Conservation (phyloP, 345 rosid species). For the Ceriops decandra region DNA sequence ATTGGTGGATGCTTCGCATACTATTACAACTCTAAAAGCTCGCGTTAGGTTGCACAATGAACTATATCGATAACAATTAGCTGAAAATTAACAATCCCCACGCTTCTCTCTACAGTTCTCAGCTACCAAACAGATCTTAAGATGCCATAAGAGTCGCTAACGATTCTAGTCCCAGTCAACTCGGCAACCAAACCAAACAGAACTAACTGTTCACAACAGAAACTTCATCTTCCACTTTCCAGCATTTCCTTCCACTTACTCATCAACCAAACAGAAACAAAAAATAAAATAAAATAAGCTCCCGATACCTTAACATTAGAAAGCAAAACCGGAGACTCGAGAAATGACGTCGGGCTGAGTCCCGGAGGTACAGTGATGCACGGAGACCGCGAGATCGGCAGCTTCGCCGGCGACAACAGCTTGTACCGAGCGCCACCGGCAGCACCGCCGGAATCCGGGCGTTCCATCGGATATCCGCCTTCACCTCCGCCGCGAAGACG, state of each 20-base stretch:
- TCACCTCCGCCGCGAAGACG: conserved; percentile 2
- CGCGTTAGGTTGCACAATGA: not conserved
- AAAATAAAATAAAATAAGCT: not conserved
- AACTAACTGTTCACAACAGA: not conserved
- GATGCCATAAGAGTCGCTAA: not conserved
- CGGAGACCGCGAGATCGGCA: conserved; percentile 89
- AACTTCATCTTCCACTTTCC: not conserved
- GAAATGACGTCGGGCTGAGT: conserved; percentile 83
- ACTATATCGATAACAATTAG: not conserved
- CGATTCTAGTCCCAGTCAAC: conserved; percentile 19
- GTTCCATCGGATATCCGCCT: not conserved
- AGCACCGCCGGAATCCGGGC: conserved; percentile 11
- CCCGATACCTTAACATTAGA: conserved; percentile 72
- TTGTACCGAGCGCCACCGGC: conserved; percentile 69
- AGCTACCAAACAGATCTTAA: conserved; percentile 28
- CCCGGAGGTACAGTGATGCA: conserved; percentile 81
- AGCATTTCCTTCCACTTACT: not conserved
- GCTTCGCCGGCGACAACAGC: conserved; percentile 98
- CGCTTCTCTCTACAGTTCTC: conserved; percentile 8
- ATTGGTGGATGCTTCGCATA: conserved; percentile 9
- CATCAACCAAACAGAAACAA: conserved; percentile 14
- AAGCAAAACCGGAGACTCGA: conserved; percentile 94
- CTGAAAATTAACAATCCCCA: not conserved
- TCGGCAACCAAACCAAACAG: conserved; percentile 14
- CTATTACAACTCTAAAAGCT: not conserved